These are phyloP conservation scores for Rhynchosporium secalis DNA, from an alignment of 2,329 filamentous ascomycete species.

Conservation along the genomic window DNA sequence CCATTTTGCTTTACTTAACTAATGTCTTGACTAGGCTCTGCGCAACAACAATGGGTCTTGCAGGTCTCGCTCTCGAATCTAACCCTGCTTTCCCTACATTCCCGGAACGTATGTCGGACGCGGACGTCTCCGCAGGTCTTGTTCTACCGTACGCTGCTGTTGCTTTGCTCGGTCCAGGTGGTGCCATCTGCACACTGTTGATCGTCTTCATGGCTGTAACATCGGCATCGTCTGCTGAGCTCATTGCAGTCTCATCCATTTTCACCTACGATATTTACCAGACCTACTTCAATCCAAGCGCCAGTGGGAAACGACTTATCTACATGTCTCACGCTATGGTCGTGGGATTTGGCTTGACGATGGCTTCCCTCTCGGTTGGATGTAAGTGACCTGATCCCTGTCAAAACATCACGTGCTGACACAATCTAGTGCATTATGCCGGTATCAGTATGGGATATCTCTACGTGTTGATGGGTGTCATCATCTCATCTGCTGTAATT, in stretches of 20 bases:
- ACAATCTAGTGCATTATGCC: conserved; percentile 46
- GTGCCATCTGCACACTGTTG: conserved; percentile 74
- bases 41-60: conserved; percentile 84
- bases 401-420: background rate
- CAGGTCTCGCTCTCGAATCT: conserved; percentile 76
- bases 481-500: conserved; percentile 82
- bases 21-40: conserved; percentile 49
- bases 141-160: conserved; percentile 85
- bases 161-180: conserved; percentile 77
- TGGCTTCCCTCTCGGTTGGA: conserved; percentile 76
- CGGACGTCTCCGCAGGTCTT: conserved; percentile 78
- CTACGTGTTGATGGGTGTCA: conserved; percentile 88
- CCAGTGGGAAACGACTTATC: conserved; percentile 74
- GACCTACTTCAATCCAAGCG: conserved; percentile 78
- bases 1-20: too few relatives aligned
- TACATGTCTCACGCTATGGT: conserved; percentile 76
- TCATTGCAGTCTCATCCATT: conserved; percentile 87
- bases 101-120: conserved; percentile 67
- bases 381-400: conserved; percentile 34
- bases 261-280: conserved; percentile 88
- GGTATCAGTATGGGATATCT: conserved; percentile 84
- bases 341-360: conserved; percentile 72
- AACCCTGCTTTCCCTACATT: conserved; percentile 72
- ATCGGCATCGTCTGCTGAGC: conserved; percentile 75
- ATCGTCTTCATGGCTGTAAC: conserved; percentile 92